Conservation (phyloP, 805 yeast species). For the Candida dajiaensis region DNA sequence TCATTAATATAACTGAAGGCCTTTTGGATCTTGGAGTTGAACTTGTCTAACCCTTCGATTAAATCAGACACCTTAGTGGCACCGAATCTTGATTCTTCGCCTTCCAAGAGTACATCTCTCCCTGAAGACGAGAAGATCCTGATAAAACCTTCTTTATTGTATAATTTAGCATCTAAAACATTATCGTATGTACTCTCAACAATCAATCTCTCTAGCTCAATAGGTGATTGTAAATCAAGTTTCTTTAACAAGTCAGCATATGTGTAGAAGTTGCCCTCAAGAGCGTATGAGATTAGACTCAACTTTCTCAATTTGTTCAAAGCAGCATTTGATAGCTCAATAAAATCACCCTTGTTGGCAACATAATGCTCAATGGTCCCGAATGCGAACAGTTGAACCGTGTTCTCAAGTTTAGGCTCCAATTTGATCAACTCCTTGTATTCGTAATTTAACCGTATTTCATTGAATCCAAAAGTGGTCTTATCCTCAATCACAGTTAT, state of each 20-base stretch:
- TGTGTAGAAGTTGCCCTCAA: slow-evolving; percentile 9
- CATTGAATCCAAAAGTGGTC: slow-evolving; percentile 20
- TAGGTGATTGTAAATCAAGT: slow-evolving; percentile 3
- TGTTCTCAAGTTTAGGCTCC: slow-evolving; percentile 11
- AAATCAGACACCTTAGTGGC: slow-evolving; percentile 6
- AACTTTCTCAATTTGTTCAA: slow-evolving; percentile 18
- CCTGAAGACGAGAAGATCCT: slow-evolving; percentile 18
- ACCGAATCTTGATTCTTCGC: slow-evolving; percentile 6
- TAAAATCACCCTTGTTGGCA: slow-evolving; percentile 4
- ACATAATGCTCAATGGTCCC: slow-evolving; percentile 17
- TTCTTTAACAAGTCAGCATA: slow-evolving; percentile 11
- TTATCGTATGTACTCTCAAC: slow-evolving; percentile 15
- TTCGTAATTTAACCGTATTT: slow-evolving; percentile 10
- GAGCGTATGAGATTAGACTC: slow-evolving; percentile 15
- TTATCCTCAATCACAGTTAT: slow-evolving; percentile 12
- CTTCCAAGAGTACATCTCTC: slow-evolving; percentile 17
- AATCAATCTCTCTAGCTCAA: slow-evolving; percentile 17
- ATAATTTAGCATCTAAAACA: slow-evolving; percentile 17
- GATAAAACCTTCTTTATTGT: slow-evolving; percentile 14
- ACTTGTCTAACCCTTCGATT: slow-evolving; percentile 9
- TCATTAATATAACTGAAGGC: slow-evolving; percentile 9
- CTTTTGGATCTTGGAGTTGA: slow-evolving; percentile 10
- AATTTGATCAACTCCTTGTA: background rate
- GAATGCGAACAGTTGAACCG: slow-evolving; percentile 22
- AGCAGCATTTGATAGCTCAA: slow-evolving; percentile 11